Conservation (phyloP, 179 eudicot genomes). For the Actinidia polygama region DNA sequence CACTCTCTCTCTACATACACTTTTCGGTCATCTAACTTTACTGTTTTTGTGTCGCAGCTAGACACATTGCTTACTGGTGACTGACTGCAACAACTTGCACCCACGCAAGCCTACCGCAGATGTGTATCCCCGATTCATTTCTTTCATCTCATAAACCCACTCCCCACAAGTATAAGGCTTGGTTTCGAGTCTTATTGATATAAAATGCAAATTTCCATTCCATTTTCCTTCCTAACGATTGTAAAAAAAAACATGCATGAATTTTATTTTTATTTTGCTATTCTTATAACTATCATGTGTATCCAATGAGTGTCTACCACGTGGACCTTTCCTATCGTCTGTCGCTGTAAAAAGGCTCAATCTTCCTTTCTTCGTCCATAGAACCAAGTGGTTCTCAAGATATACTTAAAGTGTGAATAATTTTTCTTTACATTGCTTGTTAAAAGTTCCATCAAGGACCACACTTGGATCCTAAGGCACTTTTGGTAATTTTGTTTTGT, state of each 20-base stretch:
- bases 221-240: too few species aligned
- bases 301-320: neutral
- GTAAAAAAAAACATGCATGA: neutral
- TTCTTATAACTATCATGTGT: neutral
- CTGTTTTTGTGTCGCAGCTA: too few species aligned
- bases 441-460: neutral
- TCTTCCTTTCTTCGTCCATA: neutral
- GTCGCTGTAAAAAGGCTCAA: neutral
- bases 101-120: too few species aligned
- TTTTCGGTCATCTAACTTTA: too few species aligned
- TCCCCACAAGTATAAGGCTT: too few species aligned
- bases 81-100: too few species aligned
- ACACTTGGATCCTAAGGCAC: neutral
- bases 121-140: too few species aligned
- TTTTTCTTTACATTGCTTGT: neutral
- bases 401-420: neutral
- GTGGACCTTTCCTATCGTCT: neutral
- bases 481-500: neutral
- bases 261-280: neutral
- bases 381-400: conserved; percentile 6
- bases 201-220: too few species aligned
- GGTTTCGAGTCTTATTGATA: too few species aligned
- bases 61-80: too few species aligned
- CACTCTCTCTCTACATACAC: too few species aligned
- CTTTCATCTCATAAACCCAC: too few species aligned